A percentile compares a stretch with the other conserved stretches of the same genome.
Evolutionary conservation across 164 flowering plant species (phyloP).

Genomic region (Houttuynia cordata): DNA sequence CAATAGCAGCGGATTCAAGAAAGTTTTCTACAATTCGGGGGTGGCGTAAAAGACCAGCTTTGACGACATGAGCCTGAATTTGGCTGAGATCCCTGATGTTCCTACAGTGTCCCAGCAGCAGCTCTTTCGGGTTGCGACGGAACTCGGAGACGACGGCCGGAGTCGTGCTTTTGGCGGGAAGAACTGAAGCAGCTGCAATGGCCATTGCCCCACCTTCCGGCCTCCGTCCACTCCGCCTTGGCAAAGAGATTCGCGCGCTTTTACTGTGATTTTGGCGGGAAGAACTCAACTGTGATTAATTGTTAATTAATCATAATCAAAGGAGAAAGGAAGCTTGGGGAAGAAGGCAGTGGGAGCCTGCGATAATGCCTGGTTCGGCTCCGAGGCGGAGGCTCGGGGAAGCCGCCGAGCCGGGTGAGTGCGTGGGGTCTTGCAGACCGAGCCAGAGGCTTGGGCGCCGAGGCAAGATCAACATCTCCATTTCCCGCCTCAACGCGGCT

Average conservation of each 20-base stretch:
- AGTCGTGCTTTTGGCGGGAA: background rate
- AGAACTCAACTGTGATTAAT: no score
- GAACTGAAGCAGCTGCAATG: background rate
- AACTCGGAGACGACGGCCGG: slow-evolving; percentile 10
- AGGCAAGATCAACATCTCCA: background rate
- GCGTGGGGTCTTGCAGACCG: no score
- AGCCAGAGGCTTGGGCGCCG: slow-evolving; percentile 21
- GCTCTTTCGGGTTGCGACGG: slow-evolving; percentile 28
- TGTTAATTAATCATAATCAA: no score
- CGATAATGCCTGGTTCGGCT: background rate
- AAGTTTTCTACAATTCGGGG: slow-evolving; percentile 23
- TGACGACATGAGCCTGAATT: slow-evolving; percentile 39
- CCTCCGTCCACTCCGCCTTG: no score
- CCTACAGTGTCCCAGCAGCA: slow-evolving; percentile 35
- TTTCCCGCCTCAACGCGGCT: slow-evolving; percentile 1
- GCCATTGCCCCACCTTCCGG: no score
- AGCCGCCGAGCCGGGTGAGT: no score
- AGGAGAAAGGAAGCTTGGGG: background rate
- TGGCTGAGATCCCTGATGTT: slow-evolving; percentile 26
- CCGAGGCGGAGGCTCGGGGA: background rate
- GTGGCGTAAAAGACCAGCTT: slow-evolving; percentile 25
- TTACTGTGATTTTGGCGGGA: no score
- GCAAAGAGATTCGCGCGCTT: no score
- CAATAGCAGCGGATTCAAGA: slow-evolving; percentile 36
- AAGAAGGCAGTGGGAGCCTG: background rate